Base-by-base conservation (phyloP, 2,329 filamentous ascomycete genomes). In the Gremmenia infestans region DNA sequence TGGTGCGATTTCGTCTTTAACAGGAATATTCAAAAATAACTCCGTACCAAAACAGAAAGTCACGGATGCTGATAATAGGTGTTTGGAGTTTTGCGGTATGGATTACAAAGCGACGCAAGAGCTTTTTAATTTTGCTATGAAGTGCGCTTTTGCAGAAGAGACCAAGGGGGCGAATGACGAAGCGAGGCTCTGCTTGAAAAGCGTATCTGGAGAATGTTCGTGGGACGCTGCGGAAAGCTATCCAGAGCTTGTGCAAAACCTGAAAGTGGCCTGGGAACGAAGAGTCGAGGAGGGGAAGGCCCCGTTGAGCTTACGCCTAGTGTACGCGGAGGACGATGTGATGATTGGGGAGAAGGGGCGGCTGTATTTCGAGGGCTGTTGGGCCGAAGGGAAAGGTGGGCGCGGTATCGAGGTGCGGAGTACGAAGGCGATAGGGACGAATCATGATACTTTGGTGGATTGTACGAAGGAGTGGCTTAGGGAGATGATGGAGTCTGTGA, bases 301-400 rank as follows among this genome's bases (percentile, higher is more conserved):
- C 43, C 61, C 56, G 25, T 54, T 68, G 32, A 62, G 36, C 6
- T 50, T 68, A 0, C 55, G 55, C 14, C 51, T 65, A 8, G 45
- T 58, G 3, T 76, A 76, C 61, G 61, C 70, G 1, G 69, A 66
- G 15, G 68, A 63, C 3, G 77, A 78, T 65, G 59, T 70, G 1
- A 68, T 79, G 72, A 73, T 74, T 46, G 74, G 73, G 0, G 68
- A 69, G 45, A 65, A 66, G 12, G 76, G 76, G 2, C 69, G 70
- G 63, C 53, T 64, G 42, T 78, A 76, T 65, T 74, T 77, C 49
- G 69, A 76, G 54, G 47, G 68, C 4, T 74, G 74, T 53, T 79
- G 74, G 72, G 59, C 51, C 19, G 55, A 63, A 12, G 67, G 65
- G 5, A 65, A 59, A 11, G 61, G 68, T 12, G 62, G 61, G 2